These are phyloP conservation scores for Aristolochia californica DNA, from an alignment of 164 flowering plant genomes.

Conservation along the genomic window DNA sequence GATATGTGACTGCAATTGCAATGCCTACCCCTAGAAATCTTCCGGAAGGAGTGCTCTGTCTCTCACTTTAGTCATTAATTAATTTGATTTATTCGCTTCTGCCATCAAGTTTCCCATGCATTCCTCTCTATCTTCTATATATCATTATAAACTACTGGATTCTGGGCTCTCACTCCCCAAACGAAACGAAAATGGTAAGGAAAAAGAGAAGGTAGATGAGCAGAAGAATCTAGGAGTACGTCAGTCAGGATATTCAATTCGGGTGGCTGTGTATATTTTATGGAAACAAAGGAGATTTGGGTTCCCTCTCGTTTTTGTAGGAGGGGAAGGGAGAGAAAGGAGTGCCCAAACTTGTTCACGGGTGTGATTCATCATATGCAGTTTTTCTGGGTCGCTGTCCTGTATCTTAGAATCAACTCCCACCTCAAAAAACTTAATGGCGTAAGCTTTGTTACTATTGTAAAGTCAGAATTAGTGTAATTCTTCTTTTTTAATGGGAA, in stretches of 20 bases:
- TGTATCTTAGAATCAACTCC: neutral
- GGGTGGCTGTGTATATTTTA: conserved; percentile 1
- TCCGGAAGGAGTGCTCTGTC: conserved; percentile 71
- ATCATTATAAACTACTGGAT: neutral
- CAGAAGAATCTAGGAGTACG: neutral
- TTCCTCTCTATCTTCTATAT: neutral
- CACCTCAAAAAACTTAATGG: no score
- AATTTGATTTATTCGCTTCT: conserved; percentile 25
- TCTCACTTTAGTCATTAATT: conserved; percentile 55
- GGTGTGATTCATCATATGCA: neutral
- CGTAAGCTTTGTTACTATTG: neutral
- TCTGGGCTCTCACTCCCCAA: neutral
- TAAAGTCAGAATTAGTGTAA: conserved; percentile 1
- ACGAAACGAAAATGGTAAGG: neutral
- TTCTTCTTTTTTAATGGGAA: neutral
- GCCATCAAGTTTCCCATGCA: neutral
- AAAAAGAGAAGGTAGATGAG: neutral
- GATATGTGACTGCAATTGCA: conserved; percentile 62
- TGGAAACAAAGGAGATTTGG: neutral
- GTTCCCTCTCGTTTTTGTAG: conserved; percentile 2
- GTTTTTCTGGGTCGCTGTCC: neutral
- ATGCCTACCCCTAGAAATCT: conserved; percentile 44
- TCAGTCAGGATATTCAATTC: neutral
- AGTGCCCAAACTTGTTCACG: neutral
- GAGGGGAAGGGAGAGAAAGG: conserved; percentile 1